A percentile compares a stretch with the other conserved stretches of the same genome.
These are phyloP conservation scores for Paecilomyces formosus DNA, from an alignment of 2,329 filamentous ascomycete species.

Conservation along the genomic window DNA sequence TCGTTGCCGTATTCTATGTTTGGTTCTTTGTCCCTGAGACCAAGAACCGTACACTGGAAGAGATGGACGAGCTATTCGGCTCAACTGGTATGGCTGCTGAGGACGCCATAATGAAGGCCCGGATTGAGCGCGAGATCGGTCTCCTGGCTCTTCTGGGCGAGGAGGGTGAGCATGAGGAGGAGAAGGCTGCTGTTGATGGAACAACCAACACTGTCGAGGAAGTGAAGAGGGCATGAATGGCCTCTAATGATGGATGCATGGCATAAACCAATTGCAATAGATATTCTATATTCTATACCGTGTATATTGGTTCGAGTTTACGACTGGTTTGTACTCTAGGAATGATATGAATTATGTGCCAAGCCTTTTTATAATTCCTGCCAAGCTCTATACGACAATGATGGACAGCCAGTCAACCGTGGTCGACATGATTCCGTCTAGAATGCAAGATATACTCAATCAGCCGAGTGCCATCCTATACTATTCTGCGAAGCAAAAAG, in stretches of 20 bases:
- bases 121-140: slow-evolving; percentile 23
- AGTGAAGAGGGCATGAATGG: background rate
- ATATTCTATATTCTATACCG: background rate
- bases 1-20: slow-evolving; percentile 19
- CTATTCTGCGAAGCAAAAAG: too few relatives aligned
- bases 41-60: slow-evolving; percentile 24
- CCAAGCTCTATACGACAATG: too few relatives aligned
- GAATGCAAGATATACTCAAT: too few relatives aligned
- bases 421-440: too few relatives aligned
- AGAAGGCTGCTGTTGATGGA: background rate
- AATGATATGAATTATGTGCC: too few relatives aligned
- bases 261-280: background rate
- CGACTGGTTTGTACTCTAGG: too few relatives aligned
- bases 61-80: slow-evolving; percentile 25
- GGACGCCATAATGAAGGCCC: slow-evolving; percentile 16
- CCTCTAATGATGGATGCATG: background rate
- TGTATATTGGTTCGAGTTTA: background rate
- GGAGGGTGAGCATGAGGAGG: slow-evolving; percentile 6
- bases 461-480: too few relatives aligned
- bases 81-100: slow-evolving; percentile 20
- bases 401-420: too few relatives aligned
- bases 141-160: slow-evolving; percentile 19
- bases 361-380: too few relatives aligned
- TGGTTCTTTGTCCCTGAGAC: slow-evolving; percentile 24
- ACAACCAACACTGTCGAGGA: background rate